phyloP scores from a whole-genome alignment of 495 filamentous ascomycete genomes.

The Apiosordaria backusii region DNA sequence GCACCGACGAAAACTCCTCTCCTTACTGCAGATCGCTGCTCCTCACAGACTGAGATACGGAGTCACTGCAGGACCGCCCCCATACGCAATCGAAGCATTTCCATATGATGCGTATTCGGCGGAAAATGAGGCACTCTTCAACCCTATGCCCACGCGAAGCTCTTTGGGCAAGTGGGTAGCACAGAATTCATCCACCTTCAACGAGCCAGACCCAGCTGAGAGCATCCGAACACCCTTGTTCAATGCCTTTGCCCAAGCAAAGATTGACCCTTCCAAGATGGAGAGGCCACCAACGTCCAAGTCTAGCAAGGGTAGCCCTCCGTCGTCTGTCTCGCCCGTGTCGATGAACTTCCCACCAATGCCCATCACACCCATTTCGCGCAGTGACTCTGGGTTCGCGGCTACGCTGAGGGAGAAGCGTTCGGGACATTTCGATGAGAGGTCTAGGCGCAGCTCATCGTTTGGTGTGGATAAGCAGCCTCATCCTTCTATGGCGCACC shows the following conservation, averaged over 20 bases:
- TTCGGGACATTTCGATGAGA: constrained; percentile 86
- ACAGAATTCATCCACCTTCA: constrained; percentile 85
- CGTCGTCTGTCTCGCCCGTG: constrained; percentile 80
- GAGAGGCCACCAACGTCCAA: constrained; percentile 82
- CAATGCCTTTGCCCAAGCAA: constrained; percentile 85
- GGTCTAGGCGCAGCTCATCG: constrained; percentile 82
- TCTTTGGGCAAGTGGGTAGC: constrained; percentile 79
- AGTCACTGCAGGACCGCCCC: constrained; percentile 81
- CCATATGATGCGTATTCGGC: constrained; percentile 85
- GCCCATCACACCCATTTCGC: constrained; percentile 70
- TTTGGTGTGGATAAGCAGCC: constrained; percentile 71
- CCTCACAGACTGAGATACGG: constrained; percentile 86
- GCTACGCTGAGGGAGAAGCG: constrained; percentile 88
- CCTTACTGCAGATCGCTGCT: constrained; percentile 82
- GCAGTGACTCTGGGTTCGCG: constrained; percentile 85
- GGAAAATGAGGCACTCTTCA: constrained; percentile 78
- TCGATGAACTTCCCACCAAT: constrained; percentile 74
- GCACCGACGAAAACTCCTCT: constrained; percentile 82
- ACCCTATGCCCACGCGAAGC: constrained; percentile 62
- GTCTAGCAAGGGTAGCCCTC: constrained; percentile 71
- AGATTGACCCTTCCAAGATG: constrained; percentile 56
- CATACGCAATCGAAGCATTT: constrained; percentile 88
- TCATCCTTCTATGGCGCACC: constrained; percentile 52
- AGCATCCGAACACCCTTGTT: constrained; percentile 56
- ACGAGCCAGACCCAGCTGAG: constrained; percentile 56